Evolutionary conservation across 192 early-diverging fungal species (phyloP).

Genomic region (Chytriomyces sp.): DNA sequence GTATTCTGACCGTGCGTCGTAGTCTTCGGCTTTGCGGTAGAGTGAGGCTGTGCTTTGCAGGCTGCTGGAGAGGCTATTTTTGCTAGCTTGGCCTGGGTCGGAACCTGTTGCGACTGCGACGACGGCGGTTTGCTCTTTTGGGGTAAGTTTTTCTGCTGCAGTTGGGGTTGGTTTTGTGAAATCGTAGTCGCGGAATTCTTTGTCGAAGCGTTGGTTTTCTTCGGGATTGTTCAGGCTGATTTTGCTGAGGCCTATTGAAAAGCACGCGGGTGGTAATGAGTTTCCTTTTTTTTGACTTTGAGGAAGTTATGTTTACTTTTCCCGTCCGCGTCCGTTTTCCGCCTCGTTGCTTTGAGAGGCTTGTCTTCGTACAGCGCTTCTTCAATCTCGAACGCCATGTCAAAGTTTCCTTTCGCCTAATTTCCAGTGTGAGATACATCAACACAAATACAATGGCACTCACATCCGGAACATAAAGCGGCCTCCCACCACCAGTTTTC

Average conservation of each 20-base stretch:
- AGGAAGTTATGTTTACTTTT: not conserved
- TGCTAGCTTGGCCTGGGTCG: not conserved
- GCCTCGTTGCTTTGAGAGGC: too few relatives aligned
- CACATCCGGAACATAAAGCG: constrained; percentile 88
- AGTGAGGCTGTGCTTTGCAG: not conserved
- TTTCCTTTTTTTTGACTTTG: not conserved
- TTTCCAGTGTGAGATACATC: not conserved
- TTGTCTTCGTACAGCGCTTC: not conserved
- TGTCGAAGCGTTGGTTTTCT: not conserved
- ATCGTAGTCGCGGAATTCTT: not conserved
- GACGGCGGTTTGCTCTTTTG: not conserved
- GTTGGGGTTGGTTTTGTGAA: not conserved
- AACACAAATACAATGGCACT: constrained; percentile 35
- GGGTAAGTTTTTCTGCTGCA: not conserved
- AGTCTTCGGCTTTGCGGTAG: not conserved
- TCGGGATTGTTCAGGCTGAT: not conserved
- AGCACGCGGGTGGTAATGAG: not conserved
- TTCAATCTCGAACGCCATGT: not conserved
- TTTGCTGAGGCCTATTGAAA: not conserved
- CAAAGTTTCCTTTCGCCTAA: not conserved
- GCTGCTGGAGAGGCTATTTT: not conserved
- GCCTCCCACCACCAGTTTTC: constrained; percentile 66
- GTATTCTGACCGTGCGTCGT: not conserved
- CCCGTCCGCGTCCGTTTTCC: not conserved
- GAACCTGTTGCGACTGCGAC: not conserved